phyloP scores from a whole-genome alignment of 2,329 filamentous ascomycete genomes.

The Cladosporium sp. region DNA sequence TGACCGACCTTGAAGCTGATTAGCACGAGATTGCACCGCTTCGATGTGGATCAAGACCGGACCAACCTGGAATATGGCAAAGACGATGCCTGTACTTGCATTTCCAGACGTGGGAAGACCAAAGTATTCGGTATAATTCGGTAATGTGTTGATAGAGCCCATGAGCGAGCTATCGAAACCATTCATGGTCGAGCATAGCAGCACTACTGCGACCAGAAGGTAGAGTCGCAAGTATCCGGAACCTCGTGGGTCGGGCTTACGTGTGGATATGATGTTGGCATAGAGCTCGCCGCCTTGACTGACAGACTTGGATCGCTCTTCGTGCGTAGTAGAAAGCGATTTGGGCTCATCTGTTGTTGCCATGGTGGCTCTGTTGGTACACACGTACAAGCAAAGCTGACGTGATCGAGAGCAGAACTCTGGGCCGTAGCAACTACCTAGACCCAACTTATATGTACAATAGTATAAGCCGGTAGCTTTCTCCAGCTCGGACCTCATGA shows the following conservation, averaged over 20 bases:
- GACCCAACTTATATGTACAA: too few relatives aligned
- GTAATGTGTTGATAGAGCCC: slow-evolving; percentile 43
- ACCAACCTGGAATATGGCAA: slow-evolving; percentile 40
- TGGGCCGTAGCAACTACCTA: too few relatives aligned
- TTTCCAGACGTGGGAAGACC: slow-evolving; percentile 35
- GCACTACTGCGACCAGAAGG: background rate
- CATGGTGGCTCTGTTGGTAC: background rate
- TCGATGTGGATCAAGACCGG: too few relatives aligned
- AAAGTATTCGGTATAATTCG: slow-evolving; percentile 41
- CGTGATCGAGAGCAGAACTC: too few relatives aligned
- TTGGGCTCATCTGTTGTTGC: background rate
- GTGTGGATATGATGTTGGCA: background rate
- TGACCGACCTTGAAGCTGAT: slow-evolving; percentile 28
- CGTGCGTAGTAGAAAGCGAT: background rate
- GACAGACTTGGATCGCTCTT: background rate
- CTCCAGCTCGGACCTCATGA: too few relatives aligned
- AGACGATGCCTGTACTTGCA: slow-evolving; percentile 41
- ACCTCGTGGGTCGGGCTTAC: background rate
- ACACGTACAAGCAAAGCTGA: too few relatives aligned
- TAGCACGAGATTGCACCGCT: background rate
- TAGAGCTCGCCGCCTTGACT: background rate
- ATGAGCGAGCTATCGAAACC: slow-evolving; percentile 42
- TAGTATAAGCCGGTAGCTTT: too few relatives aligned
- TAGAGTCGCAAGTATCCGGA: background rate
- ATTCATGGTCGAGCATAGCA: background rate